Percentiles rank a stretch among this genome's conserved stretches.
phyloP scores from a whole-genome alignment of 305 asterid species.

The Withania somnifera region DNA sequence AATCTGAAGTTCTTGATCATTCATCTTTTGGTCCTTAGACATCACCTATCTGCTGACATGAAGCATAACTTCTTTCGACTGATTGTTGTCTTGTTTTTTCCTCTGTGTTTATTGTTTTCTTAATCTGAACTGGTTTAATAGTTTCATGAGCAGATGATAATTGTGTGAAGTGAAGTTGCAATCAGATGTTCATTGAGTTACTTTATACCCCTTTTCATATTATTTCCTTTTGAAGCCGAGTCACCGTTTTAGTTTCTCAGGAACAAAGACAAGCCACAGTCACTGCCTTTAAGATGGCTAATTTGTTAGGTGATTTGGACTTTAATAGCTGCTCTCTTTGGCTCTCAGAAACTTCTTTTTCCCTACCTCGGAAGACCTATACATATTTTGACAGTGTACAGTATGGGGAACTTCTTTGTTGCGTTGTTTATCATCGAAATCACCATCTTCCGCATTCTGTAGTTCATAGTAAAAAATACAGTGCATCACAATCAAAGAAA shows the following conservation, averaged over 20 bases:
- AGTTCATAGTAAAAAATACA: background rate
- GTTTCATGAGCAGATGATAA: background rate
- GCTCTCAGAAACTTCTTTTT: background rate
- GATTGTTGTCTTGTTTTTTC: background rate
- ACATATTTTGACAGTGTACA: background rate
- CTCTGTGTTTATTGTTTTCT: background rate
- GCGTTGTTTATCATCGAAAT: background rate
- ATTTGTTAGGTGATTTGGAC: background rate
- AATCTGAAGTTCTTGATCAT: background rate
- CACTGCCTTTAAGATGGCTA: background rate
- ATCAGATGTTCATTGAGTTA: background rate
- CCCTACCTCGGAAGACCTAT: background rate
- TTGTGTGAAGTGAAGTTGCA: background rate
- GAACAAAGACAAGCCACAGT: background rate
- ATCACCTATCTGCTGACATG: background rate
- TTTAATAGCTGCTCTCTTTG: background rate
- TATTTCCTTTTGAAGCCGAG: background rate
- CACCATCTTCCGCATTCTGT: background rate
- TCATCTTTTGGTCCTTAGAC: background rate
- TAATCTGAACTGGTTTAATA: background rate
- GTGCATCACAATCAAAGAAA: background rate
- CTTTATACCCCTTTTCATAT: background rate
- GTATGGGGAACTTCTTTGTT: background rate
- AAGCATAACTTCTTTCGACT: background rate
- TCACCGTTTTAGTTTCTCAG: background rate